These are phyloP conservation scores for Podosphaera leucotricha DNA, from an alignment of 2,329 filamentous ascomycete genomes.

Conservation along the genomic window DNA sequence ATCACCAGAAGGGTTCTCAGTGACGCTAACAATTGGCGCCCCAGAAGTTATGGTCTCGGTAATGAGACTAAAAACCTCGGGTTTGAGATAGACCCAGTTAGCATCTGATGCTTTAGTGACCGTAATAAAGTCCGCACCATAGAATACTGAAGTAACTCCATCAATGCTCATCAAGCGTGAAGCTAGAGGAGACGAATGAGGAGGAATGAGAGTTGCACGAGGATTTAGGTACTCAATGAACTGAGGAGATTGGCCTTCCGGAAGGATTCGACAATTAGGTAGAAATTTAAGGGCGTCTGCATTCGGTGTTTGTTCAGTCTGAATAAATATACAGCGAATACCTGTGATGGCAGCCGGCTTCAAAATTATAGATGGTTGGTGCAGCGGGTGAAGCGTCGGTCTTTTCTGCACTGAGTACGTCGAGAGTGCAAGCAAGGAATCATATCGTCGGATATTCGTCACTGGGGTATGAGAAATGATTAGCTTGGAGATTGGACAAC, in stretches of 20 bases:
- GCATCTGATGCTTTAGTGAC: constrained; percentile 74
- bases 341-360: constrained; percentile 18
- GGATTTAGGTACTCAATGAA: constrained; percentile 86
- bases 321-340: constrained; percentile 76
- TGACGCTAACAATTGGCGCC: constrained; percentile 52
- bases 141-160: constrained; percentile 85
- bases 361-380: constrained; percentile 19
- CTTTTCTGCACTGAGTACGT: constrained; percentile 22
- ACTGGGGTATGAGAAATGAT: background rate
- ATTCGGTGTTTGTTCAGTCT: constrained; percentile 88
- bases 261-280: constrained; percentile 70
- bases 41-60: constrained; percentile 77
- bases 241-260: constrained; percentile 43
- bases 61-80: constrained; percentile 85
- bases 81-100: constrained; percentile 86
- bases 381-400: constrained; percentile 20
- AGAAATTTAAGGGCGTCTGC: constrained; percentile 91
- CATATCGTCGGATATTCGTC: constrained; percentile 19
- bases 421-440: constrained; percentile 22
- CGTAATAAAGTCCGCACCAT: constrained; percentile 88
- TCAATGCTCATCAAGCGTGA: constrained; percentile 81
- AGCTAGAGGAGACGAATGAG: constrained; percentile 76
- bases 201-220: constrained; percentile 66
- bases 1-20: constrained; percentile 34
- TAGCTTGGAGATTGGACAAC: background rate